These are phyloP conservation scores for Fusarium sp. DNA, from an alignment of 2,329 filamentous ascomycete genomes.

Conservation along the genomic window DNA sequence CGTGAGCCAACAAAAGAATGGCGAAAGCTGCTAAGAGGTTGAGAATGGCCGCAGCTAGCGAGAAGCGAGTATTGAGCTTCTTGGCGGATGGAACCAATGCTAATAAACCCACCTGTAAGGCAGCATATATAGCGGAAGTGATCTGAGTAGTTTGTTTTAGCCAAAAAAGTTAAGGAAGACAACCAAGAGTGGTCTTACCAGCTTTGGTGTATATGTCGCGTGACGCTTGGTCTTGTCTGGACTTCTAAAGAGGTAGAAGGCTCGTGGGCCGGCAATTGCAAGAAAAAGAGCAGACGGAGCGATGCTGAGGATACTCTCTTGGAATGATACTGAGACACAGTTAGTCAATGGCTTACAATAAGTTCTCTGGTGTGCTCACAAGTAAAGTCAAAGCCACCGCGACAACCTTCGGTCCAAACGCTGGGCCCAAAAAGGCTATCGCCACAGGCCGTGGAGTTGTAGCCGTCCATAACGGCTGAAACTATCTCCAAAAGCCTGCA, in stretches of 20 bases:
- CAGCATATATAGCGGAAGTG: slow-evolving; percentile 38
- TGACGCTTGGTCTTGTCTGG: slow-evolving; percentile 42
- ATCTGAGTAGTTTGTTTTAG: slow-evolving; percentile 24
- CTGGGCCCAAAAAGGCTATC: slow-evolving; percentile 48
- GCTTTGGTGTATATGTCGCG: slow-evolving; percentile 46
- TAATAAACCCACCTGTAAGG: slow-evolving; percentile 44
- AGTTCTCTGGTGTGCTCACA: slow-evolving; percentile 22
- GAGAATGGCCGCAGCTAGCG: slow-evolving; percentile 47
- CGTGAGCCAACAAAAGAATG: slow-evolving; percentile 46
- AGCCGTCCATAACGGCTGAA: slow-evolving; percentile 25
- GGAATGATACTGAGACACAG: slow-evolving; percentile 42
- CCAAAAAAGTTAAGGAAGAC: not conserved
- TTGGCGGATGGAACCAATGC: slow-evolving; percentile 43
- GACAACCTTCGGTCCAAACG: slow-evolving; percentile 46
- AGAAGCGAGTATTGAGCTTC: slow-evolving; percentile 44
- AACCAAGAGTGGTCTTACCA: slow-evolving; percentile 22
- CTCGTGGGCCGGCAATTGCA: slow-evolving; percentile 36
- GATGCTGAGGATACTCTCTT: slow-evolving; percentile 47
- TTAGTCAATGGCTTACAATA: slow-evolving; percentile 5
- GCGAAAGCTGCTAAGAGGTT: slow-evolving; percentile 45
- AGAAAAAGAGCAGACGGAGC: slow-evolving; percentile 45
- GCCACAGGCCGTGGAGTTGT: slow-evolving; percentile 45
- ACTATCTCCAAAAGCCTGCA: not conserved
- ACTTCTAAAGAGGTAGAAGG: slow-evolving; percentile 39
- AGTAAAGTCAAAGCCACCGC: slow-evolving; percentile 51